phyloP scores from a whole-genome alignment of 148 eudicot genomes.

The Rhododendron vialii region DNA sequence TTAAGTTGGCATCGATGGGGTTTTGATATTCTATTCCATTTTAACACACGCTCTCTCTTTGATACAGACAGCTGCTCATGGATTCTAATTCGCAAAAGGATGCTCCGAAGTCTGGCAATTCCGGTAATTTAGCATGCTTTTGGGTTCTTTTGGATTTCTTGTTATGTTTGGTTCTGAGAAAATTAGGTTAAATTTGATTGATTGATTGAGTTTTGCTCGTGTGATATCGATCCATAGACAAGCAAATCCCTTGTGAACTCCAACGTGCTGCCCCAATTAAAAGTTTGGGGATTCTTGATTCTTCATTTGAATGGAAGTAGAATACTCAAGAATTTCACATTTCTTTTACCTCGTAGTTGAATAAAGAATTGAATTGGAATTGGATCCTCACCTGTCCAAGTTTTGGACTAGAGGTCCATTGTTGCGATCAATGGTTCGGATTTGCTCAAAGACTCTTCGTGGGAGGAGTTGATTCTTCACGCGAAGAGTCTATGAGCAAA shows the following conservation, averaged over 20 bases:
- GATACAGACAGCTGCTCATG: conserved; percentile 19
- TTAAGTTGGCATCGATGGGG: not conserved
- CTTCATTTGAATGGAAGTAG: not conserved
- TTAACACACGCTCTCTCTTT: not conserved
- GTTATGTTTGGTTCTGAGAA: not conserved
- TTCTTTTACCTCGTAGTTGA: not conserved
- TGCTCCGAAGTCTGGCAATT: conserved; percentile 17
- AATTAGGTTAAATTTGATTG: not conserved
- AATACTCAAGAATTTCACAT: not conserved
- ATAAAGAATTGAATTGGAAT: not conserved
- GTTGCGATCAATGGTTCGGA: not conserved
- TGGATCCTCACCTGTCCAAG: not conserved
- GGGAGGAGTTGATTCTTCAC: not conserved
- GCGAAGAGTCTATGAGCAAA: not conserved
- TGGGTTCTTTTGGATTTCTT: not conserved
- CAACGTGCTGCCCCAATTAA: not conserved
- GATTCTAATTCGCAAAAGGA: conserved; percentile 41
- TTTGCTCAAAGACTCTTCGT: not conserved
- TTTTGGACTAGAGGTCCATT: not conserved
- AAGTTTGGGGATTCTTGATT: not conserved
- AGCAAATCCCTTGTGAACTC: not conserved
- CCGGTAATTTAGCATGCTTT: conserved; percentile 19
- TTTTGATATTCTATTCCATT: conserved; percentile 2
- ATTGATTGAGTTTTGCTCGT: not conserved
- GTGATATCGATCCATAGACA: not conserved